Base-by-base conservation (phyloP, 768 basidiomycete genomes). In the Multifurca ochricompacta region DNA sequence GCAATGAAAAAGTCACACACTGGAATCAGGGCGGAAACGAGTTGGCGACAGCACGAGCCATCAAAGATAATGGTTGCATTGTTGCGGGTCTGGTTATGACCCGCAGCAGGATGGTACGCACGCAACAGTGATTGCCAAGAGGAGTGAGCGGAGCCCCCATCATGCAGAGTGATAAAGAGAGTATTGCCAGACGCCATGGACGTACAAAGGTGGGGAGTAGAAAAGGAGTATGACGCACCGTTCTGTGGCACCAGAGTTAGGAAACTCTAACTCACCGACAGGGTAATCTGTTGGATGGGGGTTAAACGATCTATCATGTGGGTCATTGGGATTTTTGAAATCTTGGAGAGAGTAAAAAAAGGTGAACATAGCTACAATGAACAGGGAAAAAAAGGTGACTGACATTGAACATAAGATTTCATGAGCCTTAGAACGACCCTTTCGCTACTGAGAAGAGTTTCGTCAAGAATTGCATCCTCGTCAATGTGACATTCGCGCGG, bases 261-360 rank as follows among this genome's bases (percentile, higher is more conserved):
- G 89, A 64, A 88, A 91, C 65, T 91, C 87, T 43, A 92, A 71
- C 61, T 86, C 83, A 31, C 76, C 78, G 2, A 75, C 70, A n/a
- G 89, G 88, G 63, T 79, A 80, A 51, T 75, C 60, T 3, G 65
- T 77, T 4, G 77, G 75, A 47, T 81, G 72, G 2, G 81, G 79
- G 37, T 85, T 76, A 61, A 86, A 91, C 0, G 76, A 74, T 60
- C 55, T 76, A 68, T 91, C 86, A 14, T 69, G 63, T 7, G 79
- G 77, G 64, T 91, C 79, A 34, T 76, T 65, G 5, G 74, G 81
- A 62, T 91, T 87, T 54, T 65, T 74, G 63, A 91, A 91, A 67
- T 83, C 89, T 91, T 32, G 9, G 25, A 1, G 28, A 16, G 35
- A 27, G 16, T 23, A 28, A 31, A 3, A n/a, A 11, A 19, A 7